These are phyloP conservation scores for Mikania micrantha DNA, from an alignment of 129 eudicot species.

Conservation along the genomic window DNA sequence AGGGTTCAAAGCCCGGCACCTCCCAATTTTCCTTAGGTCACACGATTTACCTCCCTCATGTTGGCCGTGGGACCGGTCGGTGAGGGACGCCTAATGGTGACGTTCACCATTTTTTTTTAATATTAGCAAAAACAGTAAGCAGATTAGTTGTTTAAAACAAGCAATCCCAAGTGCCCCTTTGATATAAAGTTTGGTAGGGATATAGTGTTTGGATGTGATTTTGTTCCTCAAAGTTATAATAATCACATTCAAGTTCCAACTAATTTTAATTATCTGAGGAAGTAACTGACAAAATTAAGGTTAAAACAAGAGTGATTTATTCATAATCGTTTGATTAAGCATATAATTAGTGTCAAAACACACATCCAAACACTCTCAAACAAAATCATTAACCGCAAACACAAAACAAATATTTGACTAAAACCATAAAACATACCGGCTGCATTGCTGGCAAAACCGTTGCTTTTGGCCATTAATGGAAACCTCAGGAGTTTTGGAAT, in stretches of 20 bases:
- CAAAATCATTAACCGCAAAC: neutral
- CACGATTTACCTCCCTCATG: no score
- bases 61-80: no score
- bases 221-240: neutral
- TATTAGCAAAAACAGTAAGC: neutral
- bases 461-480: slow-evolving; percentile 51
- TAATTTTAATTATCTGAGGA: neutral
- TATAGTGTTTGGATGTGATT: slow-evolving; percentile 1
- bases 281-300: neutral
- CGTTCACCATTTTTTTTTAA: no score
- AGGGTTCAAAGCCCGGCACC: no score
- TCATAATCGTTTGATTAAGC: neutral
- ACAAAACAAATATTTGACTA: neutral
- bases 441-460: slow-evolving; percentile 75
- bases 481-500: slow-evolving; percentile 63
- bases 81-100: no score
- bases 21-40: no score
- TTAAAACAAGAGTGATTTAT: neutral
- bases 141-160: neutral
- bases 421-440: slow-evolving; percentile 35
- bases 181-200: neutral
- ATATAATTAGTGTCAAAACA: neutral
- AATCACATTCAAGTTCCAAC: neutral
- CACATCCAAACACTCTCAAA: neutral
- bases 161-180: neutral